Conservation (phyloP, 371 early-diverging fungal species). For the Mucor mucedo region DNA sequence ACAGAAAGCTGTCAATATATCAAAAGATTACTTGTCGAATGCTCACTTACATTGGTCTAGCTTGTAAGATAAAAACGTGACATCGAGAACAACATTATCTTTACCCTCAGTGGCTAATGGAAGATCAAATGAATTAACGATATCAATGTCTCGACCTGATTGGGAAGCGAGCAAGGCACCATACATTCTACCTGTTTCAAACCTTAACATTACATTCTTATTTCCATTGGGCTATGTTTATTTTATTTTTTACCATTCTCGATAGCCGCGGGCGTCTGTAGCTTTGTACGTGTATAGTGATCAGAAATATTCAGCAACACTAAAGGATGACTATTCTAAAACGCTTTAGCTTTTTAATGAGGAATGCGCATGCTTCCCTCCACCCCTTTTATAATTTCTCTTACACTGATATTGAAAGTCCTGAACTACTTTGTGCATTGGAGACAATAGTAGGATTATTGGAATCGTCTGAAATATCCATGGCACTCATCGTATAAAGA, state of each 20-base stretch:
- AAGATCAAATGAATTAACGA: slow-evolving; percentile 84
- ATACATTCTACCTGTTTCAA: slow-evolving; percentile 55
- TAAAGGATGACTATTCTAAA: slow-evolving; percentile 74
- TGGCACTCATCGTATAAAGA: slow-evolving; percentile 37
- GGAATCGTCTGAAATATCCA: slow-evolving; percentile 51
- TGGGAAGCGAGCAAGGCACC: slow-evolving; percentile 88
- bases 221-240: background rate
- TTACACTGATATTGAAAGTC: slow-evolving; percentile 54
- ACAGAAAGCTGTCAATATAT: background rate
- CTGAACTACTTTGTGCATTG: slow-evolving; percentile 41
- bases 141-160: slow-evolving; percentile 81
- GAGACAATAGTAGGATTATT: slow-evolving; percentile 31
- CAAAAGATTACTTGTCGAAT: background rate
- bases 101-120: slow-evolving; percentile 51
- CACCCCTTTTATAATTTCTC: no score
- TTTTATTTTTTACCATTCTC: slow-evolving; percentile 36
- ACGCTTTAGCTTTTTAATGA: background rate
- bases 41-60: slow-evolving; percentile 74
- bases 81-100: slow-evolving; percentile 54
- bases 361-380: background rate
- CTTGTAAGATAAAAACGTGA: slow-evolving; percentile 68
- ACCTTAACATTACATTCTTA: background rate
- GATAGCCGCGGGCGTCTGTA: slow-evolving; percentile 58
- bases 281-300: slow-evolving; percentile 76
- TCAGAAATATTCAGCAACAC: slow-evolving; percentile 87